phyloP scores from a whole-genome alignment of 352 stramenopile species.

The Phytopythium mirpurense region DNA sequence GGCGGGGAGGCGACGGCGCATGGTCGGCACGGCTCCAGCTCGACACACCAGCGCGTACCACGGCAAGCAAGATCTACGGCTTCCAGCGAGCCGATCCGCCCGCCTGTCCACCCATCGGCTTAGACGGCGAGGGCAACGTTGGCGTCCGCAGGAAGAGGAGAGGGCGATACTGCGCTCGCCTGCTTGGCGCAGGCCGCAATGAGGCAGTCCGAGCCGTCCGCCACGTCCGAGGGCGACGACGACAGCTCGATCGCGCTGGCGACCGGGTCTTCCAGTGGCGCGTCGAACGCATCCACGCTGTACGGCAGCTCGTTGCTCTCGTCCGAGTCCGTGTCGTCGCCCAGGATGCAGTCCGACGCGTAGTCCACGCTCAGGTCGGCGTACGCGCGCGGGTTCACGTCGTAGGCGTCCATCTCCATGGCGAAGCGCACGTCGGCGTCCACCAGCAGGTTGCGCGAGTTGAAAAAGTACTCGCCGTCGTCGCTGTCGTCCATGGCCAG shows the following conservation, averaged over 20 bases:
- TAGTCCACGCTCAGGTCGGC: conserved; percentile 66
- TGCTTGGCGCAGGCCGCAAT: conserved; percentile 27
- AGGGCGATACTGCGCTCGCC: neutral
- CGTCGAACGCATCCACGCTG: conserved; percentile 54
- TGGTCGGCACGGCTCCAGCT: neutral
- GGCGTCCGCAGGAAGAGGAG: neutral
- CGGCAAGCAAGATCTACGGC: no score
- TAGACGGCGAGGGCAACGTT: conserved; percentile 7
- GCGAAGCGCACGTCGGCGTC: conserved; percentile 54
- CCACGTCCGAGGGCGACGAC: conserved; percentile 62
- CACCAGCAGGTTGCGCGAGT: conserved; percentile 30
- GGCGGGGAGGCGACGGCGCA: neutral
- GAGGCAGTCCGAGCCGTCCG: conserved; percentile 37
- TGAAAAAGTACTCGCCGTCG: conserved; percentile 54
- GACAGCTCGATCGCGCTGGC: conserved; percentile 54
- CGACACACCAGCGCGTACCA: no score
- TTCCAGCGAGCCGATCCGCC: neutral
- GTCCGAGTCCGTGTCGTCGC: conserved; percentile 44
- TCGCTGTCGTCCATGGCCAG: conserved; percentile 48
- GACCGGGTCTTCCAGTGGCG: conserved; percentile 17
- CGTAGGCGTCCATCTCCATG: conserved; percentile 76
- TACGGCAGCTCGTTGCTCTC: conserved; percentile 61
- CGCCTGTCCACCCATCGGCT: no score
- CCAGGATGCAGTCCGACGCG: conserved; percentile 61
- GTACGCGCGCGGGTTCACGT: conserved; percentile 46